Conservation (phyloP, 2,329 filamentous ascomycete genomes). For the Zymoseptoria passerinii region DNA sequence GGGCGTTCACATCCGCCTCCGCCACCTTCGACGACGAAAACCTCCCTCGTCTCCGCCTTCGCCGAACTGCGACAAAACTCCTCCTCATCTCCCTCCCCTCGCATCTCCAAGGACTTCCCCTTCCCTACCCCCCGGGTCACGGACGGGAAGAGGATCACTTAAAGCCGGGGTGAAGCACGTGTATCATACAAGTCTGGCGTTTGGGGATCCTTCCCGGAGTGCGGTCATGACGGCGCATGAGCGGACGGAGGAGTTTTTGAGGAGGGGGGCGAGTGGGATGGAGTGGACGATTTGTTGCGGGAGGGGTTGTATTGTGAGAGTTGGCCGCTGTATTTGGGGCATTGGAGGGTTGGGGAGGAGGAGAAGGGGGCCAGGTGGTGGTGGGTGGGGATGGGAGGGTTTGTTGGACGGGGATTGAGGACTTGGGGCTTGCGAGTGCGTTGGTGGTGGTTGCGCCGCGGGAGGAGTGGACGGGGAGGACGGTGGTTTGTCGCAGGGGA, state of each 20-base stretch:
- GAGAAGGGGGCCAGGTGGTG: slow-evolving; percentile 32
- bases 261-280: slow-evolving; percentile 14
- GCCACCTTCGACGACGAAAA: slow-evolving; percentile 34
- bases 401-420: slow-evolving; percentile 38
- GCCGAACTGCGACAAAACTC: slow-evolving; percentile 33
- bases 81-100: slow-evolving; percentile 40
- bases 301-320: slow-evolving; percentile 40
- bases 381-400: slow-evolving; percentile 36
- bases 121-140: slow-evolving; percentile 33
- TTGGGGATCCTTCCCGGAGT: slow-evolving; percentile 34
- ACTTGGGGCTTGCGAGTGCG: slow-evolving; percentile 38
- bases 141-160: slow-evolving; percentile 40
- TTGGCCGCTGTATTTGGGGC: slow-evolving; percentile 42
- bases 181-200: slow-evolving; percentile 41
- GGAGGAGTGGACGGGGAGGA: slow-evolving; percentile 30
- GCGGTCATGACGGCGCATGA: slow-evolving; percentile 41
- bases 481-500: slow-evolving; percentile 31
- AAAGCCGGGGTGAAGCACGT: slow-evolving; percentile 37
- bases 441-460: slow-evolving; percentile 29
- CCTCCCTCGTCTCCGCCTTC: slow-evolving; percentile 29
- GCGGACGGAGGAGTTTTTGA: slow-evolving; percentile 37
- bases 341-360: slow-evolving; percentile 29
- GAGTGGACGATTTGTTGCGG: slow-evolving; percentile 33
- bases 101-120: slow-evolving; percentile 38
- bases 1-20: slow-evolving; percentile 29